These are phyloP conservation scores for Haplosporangium sp. DNA, from an alignment of 371 early-diverging fungal genomes.

Conservation along the genomic window DNA sequence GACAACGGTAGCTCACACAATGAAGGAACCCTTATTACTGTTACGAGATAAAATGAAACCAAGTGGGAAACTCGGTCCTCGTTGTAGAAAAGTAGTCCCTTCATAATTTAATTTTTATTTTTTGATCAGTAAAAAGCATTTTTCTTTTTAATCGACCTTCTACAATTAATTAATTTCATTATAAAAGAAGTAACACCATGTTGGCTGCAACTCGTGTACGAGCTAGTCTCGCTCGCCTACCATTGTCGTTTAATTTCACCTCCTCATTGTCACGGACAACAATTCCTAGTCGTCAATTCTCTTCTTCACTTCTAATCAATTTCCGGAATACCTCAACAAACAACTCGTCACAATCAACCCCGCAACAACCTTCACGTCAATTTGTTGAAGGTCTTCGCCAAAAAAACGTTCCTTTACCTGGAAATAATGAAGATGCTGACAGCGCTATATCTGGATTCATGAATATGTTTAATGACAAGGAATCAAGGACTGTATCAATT, in stretches of 20 bases:
- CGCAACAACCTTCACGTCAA: slow-evolving; percentile 14
- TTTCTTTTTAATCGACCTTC: too few species aligned
- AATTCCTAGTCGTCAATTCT: not conserved
- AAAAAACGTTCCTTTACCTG: slow-evolving; percentile 38
- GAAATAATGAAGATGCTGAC: slow-evolving; percentile 46
- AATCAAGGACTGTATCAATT: slow-evolving; percentile 46
- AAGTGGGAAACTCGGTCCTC: too few species aligned
- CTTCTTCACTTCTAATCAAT: not conserved
- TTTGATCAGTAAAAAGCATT: too few species aligned
- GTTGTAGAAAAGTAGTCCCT: too few species aligned
- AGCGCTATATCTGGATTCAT: slow-evolving; percentile 55
- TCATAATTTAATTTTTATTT: too few species aligned
- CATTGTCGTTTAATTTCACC: not conserved
- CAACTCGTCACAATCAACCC: slow-evolving; percentile 1
- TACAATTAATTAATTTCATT: too few species aligned
- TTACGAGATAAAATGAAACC: too few species aligned
- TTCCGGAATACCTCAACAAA: not conserved
- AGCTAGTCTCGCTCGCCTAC: not conserved
- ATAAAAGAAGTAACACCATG: not conserved
- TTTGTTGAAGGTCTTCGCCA: slow-evolving; percentile 33
- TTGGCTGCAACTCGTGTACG: not conserved
- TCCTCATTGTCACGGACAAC: not conserved
- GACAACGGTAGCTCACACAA: too few species aligned
- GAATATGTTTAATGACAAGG: slow-evolving; percentile 53
- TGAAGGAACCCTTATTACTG: too few species aligned